Base-by-base conservation (phyloP, 2,329 filamentous ascomycete species). In the Diplocarpon rosae region DNA sequence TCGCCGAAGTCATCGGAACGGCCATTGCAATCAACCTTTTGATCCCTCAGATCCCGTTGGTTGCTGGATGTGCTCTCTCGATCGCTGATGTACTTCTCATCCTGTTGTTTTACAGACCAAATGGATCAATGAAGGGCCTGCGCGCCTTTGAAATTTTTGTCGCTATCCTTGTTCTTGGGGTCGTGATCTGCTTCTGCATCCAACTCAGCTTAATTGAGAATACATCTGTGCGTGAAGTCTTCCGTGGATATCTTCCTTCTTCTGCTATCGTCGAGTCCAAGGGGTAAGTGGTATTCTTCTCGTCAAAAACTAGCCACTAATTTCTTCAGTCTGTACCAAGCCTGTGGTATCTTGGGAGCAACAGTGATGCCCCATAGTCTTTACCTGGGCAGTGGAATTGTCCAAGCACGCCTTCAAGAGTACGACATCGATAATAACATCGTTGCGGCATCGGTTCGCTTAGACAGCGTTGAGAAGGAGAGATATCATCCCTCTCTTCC, bases 321-420 rank as follows among this genome's bases (percentile, higher is more conserved):
- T n/a, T 3, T 7, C n/a, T 1, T 20, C 2, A 63, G 69, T 38
- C 57, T 80, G 0, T 85, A 83, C 58, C 79, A 84, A 62, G 75
- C 82, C 1, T 88, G 83, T 51, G 83, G 83, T 41, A 88, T 88
- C 46, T 68, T 88, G 0, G 83, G 83, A 1, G 83, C 83, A 3
- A 88, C 83, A 0, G 80, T 83, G 17, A 83, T 83, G 79, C 79
- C 79, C 4, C 79, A 83, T 55, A 78, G 74, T 42, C 64, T 85
- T 3, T 85, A 79, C 52, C 69, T 85, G 3, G 81, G 81, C 16
- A 81, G 76, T 5, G 80, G 80, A 7, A 78, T 85, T 33, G 78
- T 83, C 1, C 80, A 84, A 59, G 68, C 77, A 6, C 75, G 81
- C 2, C 72, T 85, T 2, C 68, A 69, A 16, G 76, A 81, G 14